Base-by-base conservation (phyloP, 176 grass and related monocot genomes). In the Hordeum marinum region DNA sequence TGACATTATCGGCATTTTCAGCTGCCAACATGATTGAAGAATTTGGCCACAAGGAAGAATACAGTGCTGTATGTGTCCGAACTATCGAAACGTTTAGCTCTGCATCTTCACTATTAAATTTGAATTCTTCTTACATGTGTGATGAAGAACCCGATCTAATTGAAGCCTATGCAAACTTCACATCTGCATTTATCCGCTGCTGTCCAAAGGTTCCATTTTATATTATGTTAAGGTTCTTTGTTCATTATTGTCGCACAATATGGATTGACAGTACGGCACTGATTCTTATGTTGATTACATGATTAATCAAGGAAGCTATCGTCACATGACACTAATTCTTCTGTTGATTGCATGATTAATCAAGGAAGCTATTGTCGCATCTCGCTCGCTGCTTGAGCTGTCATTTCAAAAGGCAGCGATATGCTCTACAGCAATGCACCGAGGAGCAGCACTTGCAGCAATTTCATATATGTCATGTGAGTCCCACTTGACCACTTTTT, bases 101-200 rank as follows among this genome's bases (percentile, higher is more conserved):
- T 75, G 89, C 96, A 15, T 59, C 87, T 63, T 98, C 91, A 79
- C 83, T 98, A 83, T 88, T 87, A 50, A 75, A 89, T 81, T 91
- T 98, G 42, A 92, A 84, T 90, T 95, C 93, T 76, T 95, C 93
- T 80, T 94, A 98, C 72, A 88, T 87, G 65, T 95, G 93, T 92
- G 96, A 98, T 80, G 91, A 95, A 95, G 96, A 95, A 92, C 91
- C 96, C 64, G 93, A 98, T 87, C 84, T 98, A 75, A 85, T 94
- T 61, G 96, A 98, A 94, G 93, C 93, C 10, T 98, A 94, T 87
- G 83, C 83, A 62, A 89, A 81, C 82, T 98, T 98, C 76, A 79
- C 93, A 82, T 98, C 93, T 84, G 76, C 85, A 82, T 98, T 95
- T 81, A 75, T 98, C 65, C 84, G 88, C 42, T 94, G 89, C 85